Evolutionary conservation across 2,329 filamentous ascomycete genomes (phyloP).

Genomic region (Fonsecaea pedrosoi): DNA sequence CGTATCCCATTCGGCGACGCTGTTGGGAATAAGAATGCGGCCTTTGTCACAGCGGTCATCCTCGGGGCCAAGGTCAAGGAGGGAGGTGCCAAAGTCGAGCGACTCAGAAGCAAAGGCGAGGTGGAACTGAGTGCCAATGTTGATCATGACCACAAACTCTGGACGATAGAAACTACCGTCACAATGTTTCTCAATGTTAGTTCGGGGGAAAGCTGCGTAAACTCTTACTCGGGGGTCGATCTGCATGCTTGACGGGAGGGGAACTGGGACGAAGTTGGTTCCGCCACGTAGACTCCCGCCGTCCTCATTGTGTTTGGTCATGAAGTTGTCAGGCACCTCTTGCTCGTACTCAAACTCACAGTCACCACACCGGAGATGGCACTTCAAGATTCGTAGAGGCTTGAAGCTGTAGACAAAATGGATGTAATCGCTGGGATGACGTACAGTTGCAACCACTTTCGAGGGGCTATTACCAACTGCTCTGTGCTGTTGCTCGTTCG

Average conservation of each 20-base stretch:
- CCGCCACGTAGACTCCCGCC: constrained; percentile 37
- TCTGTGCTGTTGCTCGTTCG: constrained; percentile 23
- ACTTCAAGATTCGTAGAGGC: constrained; percentile 34
- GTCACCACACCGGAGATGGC: constrained; percentile 33
- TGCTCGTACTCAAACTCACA: constrained; percentile 36
- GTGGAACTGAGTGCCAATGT: constrained; percentile 35
- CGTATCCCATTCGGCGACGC: constrained; percentile 40
- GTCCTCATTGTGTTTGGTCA: constrained; percentile 30
- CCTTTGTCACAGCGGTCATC: constrained; percentile 37
- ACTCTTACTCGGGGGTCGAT: constrained; percentile 29
- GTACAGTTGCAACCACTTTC: constrained; percentile 20
- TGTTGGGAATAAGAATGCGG: constrained; percentile 40
- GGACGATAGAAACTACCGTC: constrained; percentile 36
- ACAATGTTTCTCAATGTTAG: constrained; percentile 34
- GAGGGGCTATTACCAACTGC: constrained; percentile 18
- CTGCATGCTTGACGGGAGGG: constrained; percentile 30
- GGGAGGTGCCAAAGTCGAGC: constrained; percentile 37
- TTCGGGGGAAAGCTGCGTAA: constrained; percentile 38
- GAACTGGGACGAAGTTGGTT: constrained; percentile 39
- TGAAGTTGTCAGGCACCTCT: constrained; percentile 30
- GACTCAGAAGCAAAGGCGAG: constrained; percentile 39
- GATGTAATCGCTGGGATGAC: constrained; percentile 35
- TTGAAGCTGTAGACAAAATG: constrained; percentile 39
- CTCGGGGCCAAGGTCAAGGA: constrained; percentile 32
- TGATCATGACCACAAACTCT: constrained; percentile 38